Evolutionary conservation across 108 stramenopile species (phyloP), one percentile per base, ranked within the genome.

Genomic region (Aureococcus anophagefferens): DNA sequence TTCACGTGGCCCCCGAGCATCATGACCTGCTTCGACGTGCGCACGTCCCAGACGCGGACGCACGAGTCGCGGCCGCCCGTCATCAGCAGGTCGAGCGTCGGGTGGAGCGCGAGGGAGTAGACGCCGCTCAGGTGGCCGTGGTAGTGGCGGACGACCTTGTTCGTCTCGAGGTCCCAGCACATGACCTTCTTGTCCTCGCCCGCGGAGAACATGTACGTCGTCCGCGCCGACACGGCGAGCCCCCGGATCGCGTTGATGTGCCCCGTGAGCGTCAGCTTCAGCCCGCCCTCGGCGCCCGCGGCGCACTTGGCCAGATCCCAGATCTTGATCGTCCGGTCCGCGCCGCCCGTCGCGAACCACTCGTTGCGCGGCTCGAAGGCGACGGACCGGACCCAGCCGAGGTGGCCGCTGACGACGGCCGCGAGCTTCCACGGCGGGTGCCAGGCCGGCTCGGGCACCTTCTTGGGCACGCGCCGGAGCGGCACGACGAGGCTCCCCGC

Each of bases 151-250:
- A 99, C 91, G 13, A 98, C 97, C 70, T 96, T 93, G 83, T 99
- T 99, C 45, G 91, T 93, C 83, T 99, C 97, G 66, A 99, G 82
- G 82, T 99, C 98, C 98, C 98, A 99, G 82, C 98, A 98, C 79
- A 92, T 91, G 33, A 97, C 96, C 81, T 89, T 86, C 75, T 99
- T 99, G 74, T 99, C 99, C 83, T 99, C 99, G 28, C 93, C 97
- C 25, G 87, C 93, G 28, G 86, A 87, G 75, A 99, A 99, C 51
- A 98, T 80, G 79, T 99, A 99, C 28, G 99, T 96, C 84, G 97
- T 93, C 30, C 94, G 84, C 33, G 80, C 75, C 30, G 85, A 87
- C 64, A 97, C 93, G n/a, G 93, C 96, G 65, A 98, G 81, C 16
- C 96, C 99, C 17, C 97, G 86, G 13, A 99, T 89, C 25, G 95